Evolutionary conservation across 352 stramenopile genomes (phyloP).

Genomic region (Phytophthora pisi): DNA sequence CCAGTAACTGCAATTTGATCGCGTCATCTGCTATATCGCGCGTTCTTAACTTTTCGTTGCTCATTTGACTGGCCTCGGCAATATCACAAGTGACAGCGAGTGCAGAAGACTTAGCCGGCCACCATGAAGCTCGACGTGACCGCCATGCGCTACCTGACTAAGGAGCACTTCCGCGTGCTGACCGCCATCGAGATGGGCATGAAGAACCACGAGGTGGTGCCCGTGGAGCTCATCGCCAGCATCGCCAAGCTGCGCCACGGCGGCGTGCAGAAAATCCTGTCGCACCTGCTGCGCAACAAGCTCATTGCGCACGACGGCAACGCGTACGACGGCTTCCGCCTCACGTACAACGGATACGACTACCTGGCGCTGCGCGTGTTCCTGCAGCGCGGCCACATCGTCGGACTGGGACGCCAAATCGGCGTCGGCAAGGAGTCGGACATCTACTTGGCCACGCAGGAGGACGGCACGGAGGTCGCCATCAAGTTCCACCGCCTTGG

Average conservation of each 20-base stretch:
- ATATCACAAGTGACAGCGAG: slow-evolving; percentile 21
- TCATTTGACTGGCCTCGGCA: slow-evolving; percentile 29
- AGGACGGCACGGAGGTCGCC: slow-evolving; percentile 96
- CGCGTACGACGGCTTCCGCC: slow-evolving; percentile 97
- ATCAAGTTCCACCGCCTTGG: slow-evolving; percentile 99
- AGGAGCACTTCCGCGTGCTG: slow-evolving; percentile 98
- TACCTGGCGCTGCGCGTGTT: slow-evolving; percentile 98
- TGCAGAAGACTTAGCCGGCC: neutral
- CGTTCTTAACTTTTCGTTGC: slow-evolving; percentile 5
- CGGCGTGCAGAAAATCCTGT: slow-evolving; percentile 98
- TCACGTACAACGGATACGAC: slow-evolving; percentile 99
- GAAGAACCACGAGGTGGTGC: slow-evolving; percentile 99
- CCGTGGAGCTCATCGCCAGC: slow-evolving; percentile 95
- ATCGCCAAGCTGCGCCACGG: slow-evolving; percentile 98
- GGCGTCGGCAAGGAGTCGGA: slow-evolving; percentile 99
- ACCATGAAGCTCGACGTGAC: slow-evolving; percentile 94
- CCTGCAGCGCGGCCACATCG: slow-evolving; percentile 92
- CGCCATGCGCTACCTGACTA: slow-evolving; percentile 93
- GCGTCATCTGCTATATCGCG: slow-evolving; percentile 1
- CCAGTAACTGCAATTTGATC: slow-evolving; percentile 7
- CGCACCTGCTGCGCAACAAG: slow-evolving; percentile 97
- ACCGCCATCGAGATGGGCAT: slow-evolving; percentile 99
- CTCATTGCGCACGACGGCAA: slow-evolving; percentile 97
- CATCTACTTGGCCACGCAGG: slow-evolving; percentile 96
- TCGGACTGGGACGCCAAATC: slow-evolving; percentile 93